Conservation (phyloP, 768 basidiomycete genomes). For the Pisolithus sp. region DNA sequence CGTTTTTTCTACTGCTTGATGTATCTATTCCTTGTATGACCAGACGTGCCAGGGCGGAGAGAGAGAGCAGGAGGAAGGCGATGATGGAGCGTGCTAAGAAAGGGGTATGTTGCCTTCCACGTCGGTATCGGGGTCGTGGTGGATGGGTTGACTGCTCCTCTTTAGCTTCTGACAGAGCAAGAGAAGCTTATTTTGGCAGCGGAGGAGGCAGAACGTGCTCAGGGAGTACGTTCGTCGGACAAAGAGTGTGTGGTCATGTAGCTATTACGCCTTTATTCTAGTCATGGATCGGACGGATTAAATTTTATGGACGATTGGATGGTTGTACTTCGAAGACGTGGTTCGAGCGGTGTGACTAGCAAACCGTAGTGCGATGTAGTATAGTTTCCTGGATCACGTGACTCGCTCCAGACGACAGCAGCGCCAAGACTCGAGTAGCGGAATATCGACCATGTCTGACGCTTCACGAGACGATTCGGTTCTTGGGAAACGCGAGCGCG, state of each 20-base stretch:
- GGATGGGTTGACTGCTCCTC: background rate
- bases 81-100: conserved; percentile 71
- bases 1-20: conserved; percentile 63
- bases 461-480: conserved; percentile 45
- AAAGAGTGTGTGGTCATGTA: conserved; percentile 59
- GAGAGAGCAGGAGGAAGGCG: conserved; percentile 61
- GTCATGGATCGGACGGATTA: background rate
- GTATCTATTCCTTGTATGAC: conserved; percentile 12
- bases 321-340: too few relatives aligned
- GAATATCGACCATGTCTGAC: conserved; percentile 32
- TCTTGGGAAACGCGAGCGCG: conserved; percentile 59
- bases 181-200: conserved; percentile 56
- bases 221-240: conserved; percentile 26
- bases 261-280: background rate
- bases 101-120: conserved; percentile 44
- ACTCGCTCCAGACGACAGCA: background rate
- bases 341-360: too few relatives aligned
- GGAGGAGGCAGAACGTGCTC: conserved; percentile 39
- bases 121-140: background rate
- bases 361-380: too few relatives aligned
- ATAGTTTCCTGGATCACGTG: background rate
- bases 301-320: background rate
- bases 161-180: conserved; percentile 52
- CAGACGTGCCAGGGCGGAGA: conserved; percentile 72
- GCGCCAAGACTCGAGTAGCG: background rate